These are phyloP conservation scores for Hydnomerulius pinastri DNA, from an alignment of 768 basidiomycete genomes.

Conservation along the genomic window DNA sequence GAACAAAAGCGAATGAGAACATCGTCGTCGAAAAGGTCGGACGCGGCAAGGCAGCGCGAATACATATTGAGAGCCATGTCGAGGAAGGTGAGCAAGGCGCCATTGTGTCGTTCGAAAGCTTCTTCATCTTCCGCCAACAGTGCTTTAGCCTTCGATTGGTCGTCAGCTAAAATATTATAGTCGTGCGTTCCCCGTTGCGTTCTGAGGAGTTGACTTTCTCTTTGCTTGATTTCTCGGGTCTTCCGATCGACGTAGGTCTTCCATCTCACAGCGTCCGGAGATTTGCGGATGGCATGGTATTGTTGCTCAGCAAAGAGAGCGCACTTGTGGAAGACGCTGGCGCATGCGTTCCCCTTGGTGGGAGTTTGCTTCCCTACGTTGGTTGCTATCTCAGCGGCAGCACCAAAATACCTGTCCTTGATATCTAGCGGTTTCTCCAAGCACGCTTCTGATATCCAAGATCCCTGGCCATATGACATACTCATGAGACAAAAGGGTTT, in stretches of 20 bases:
- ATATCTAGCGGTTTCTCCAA: slow-evolving; percentile 78
- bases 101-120: slow-evolving; percentile 40
- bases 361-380: slow-evolving; percentile 23
- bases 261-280: slow-evolving; percentile 69
- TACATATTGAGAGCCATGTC: slow-evolving; percentile 83
- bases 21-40: slow-evolving; percentile 75
- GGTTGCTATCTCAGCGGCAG: slow-evolving; percentile 46
- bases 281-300: slow-evolving; percentile 68
- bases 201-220: slow-evolving; percentile 39
- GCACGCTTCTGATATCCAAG: slow-evolving; percentile 89
- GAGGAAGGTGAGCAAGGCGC: slow-evolving; percentile 62
- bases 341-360: slow-evolving; percentile 35
- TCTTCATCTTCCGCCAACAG: slow-evolving; percentile 57
- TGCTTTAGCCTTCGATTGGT: slow-evolving; percentile 44
- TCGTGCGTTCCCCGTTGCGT: slow-evolving; percentile 19
- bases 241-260: slow-evolving; percentile 76
- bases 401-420: slow-evolving; percentile 65
- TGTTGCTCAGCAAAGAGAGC: slow-evolving; percentile 91
- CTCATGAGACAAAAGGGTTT: neutral
- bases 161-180: slow-evolving; percentile 35
- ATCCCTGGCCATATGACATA: slow-evolving; percentile 54
- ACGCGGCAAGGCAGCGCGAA: slow-evolving; percentile 67
- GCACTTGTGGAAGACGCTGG: slow-evolving; percentile 74
- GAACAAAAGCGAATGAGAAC: slow-evolving; percentile 82
- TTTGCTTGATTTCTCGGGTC: slow-evolving; percentile 61